These are phyloP conservation scores for Lippia alba DNA, from an alignment of 305 asterid species.

Conservation along the genomic window DNA sequence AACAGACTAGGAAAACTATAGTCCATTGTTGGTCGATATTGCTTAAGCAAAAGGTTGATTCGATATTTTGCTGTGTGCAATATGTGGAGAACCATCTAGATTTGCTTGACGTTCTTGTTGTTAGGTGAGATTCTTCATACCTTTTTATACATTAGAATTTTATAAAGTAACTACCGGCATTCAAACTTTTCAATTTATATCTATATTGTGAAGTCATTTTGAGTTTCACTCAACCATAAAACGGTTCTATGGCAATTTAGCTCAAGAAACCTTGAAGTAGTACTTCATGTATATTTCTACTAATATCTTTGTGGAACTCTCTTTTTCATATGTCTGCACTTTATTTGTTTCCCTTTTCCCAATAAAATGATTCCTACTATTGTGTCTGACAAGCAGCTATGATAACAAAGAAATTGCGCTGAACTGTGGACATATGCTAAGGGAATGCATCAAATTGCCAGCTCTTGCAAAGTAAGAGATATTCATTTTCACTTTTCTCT, in stretches of 20 bases:
- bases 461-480: conserved; percentile 87
- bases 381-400: conserved; percentile 60
- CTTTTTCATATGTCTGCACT: conserved; percentile 1
- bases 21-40: conserved; percentile 93
- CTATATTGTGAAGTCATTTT: neutral
- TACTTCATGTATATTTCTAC: neutral
- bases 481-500: conserved; percentile 27
- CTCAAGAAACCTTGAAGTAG: too few relatives aligned
- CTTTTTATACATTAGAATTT: conserved; percentile 4
- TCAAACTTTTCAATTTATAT: neutral
- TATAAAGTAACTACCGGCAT: neutral
- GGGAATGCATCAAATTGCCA: conserved; percentile 93
- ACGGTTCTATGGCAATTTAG: too few relatives aligned
- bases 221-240: conserved; percentile 20
- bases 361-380: conserved; percentile 10
- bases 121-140: conserved; percentile 61
- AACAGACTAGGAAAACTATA: conserved; percentile 83
- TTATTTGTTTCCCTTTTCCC: neutral
- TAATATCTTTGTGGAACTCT: neutral
- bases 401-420: conserved; percentile 96
- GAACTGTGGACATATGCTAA: conserved; percentile 93
- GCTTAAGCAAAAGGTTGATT: conserved; percentile 89
- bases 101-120: conserved; percentile 95
- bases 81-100: conserved; percentile 94
- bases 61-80: conserved; percentile 67